Evolutionary conservation across 2,329 filamentous ascomycete species (phyloP).

Genomic region (Penicillium sp.): DNA sequence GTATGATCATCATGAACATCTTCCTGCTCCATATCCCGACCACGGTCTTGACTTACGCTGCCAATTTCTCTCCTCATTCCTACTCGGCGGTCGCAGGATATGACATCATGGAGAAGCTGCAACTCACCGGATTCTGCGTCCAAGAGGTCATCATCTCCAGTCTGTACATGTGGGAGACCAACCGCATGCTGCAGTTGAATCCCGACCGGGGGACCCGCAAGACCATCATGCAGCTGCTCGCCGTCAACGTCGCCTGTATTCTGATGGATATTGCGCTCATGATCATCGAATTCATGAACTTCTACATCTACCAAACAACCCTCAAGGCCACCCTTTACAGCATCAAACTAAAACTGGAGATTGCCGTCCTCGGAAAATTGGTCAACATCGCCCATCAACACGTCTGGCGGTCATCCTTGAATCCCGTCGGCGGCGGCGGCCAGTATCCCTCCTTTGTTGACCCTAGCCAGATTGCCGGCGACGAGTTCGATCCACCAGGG

Average conservation of each 20-base stretch:
- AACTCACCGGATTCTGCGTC: slow-evolving; percentile 42
- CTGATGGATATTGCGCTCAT: slow-evolving; percentile 47
- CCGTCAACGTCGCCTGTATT: slow-evolving; percentile 49
- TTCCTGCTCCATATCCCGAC: slow-evolving; percentile 53
- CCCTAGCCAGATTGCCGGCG: slow-evolving; percentile 14
- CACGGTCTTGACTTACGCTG: slow-evolving; percentile 52
- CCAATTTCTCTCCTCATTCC: slow-evolving; percentile 22
- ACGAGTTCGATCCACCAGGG: slow-evolving; percentile 15
- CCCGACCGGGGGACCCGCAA: slow-evolving; percentile 27
- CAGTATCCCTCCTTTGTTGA: slow-evolving; percentile 25
- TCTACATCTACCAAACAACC: slow-evolving; percentile 41
- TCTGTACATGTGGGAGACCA: slow-evolving; percentile 53
- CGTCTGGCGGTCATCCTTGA: slow-evolving; percentile 20
- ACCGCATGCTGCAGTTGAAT: slow-evolving; percentile 35
- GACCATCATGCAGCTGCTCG: slow-evolving; percentile 54
- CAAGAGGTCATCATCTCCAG: slow-evolving; percentile 47
- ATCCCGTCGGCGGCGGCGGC: slow-evolving; percentile 3
- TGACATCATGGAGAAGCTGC: slow-evolving; percentile 36
- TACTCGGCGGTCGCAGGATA: slow-evolving; percentile 21
- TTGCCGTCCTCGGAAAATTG: slow-evolving; percentile 51
- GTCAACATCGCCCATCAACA: slow-evolving; percentile 34
- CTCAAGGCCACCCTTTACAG: slow-evolving; percentile 38
- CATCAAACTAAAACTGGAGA: slow-evolving; percentile 52
- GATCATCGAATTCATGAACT: slow-evolving; percentile 39
- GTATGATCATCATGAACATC: slow-evolving; percentile 57